Percentiles rank a stretch among this genome's conserved stretches.
phyloP scores from a whole-genome alignment of 345 rosid species.

The Erodium maritimum region DNA sequence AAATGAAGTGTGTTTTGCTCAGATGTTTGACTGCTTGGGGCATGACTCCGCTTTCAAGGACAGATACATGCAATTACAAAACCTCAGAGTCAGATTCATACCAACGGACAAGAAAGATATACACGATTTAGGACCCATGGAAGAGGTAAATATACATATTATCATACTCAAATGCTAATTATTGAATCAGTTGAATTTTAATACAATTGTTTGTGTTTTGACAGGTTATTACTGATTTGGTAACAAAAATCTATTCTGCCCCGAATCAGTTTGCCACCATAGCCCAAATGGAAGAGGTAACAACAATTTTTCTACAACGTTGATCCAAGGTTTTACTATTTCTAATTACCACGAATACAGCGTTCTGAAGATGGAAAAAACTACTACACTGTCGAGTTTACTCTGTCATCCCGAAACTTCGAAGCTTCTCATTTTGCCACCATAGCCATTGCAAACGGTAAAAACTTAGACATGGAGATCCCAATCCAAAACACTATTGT shows the following conservation, averaged over 20 bases:
- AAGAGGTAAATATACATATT: slow-evolving; percentile 37
- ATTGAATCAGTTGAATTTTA: no score
- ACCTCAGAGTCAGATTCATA: slow-evolving; percentile 77
- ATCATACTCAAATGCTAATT: not conserved
- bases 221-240: slow-evolving; percentile 52
- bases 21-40: slow-evolving; percentile 80
- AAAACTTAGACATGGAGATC: not conserved
- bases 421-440: slow-evolving; percentile 60
- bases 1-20: not conserved
- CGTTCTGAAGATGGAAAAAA: slow-evolving; percentile 50
- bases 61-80: slow-evolving; percentile 57
- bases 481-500: not conserved
- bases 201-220: not conserved
- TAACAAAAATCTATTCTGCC: slow-evolving; percentile 49
- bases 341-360: slow-evolving; percentile 28
- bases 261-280: slow-evolving; percentile 61
- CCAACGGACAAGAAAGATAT: slow-evolving; percentile 65
- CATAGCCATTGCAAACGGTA: slow-evolving; percentile 21
- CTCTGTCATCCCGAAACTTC: slow-evolving; percentile 55
- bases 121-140: slow-evolving; percentile 72
- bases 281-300: slow-evolving; percentile 60
- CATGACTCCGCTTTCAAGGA: slow-evolving; percentile 91
- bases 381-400: slow-evolving; percentile 72
- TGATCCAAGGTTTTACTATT: not conserved
- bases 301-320: not conserved